Percentiles rank a stretch among this genome's conserved stretches.
phyloP scores from a whole-genome alignment of 106 monocot species.

The Dendrobium catenatum region DNA sequence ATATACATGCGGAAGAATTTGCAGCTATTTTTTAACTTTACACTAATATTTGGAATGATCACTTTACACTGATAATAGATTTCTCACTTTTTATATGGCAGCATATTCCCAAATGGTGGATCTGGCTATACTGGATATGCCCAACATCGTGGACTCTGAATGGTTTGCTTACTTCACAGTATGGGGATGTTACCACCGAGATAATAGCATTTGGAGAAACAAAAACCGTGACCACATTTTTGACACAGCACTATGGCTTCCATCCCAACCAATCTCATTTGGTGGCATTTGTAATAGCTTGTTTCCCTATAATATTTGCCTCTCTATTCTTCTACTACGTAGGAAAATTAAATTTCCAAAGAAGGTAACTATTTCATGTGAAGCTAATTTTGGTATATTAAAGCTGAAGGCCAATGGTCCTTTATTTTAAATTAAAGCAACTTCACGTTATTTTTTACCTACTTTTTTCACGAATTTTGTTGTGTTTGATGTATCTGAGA shows the following conservation, averaged over 20 bases:
- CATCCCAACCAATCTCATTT: not conserved
- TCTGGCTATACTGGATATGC: constrained; percentile 13
- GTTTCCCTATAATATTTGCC: constrained; percentile 4
- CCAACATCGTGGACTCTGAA: constrained; percentile 11
- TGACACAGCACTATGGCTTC: constrained; percentile 5
- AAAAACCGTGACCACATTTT: not conserved
- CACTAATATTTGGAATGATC: too few species aligned
- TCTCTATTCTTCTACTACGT: not conserved
- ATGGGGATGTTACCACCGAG: constrained; percentile 8
- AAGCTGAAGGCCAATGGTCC: too few species aligned
- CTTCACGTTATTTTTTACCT: too few species aligned
- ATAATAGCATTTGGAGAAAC: constrained; percentile 4
- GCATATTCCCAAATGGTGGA: constrained; percentile 17
- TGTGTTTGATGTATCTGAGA: too few species aligned
- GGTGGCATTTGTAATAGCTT: not conserved
- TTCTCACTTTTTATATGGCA: not conserved
- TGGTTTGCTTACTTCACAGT: constrained; percentile 14
- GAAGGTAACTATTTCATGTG: not conserved
- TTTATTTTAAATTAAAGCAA: too few species aligned
- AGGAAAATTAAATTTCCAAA: constrained; percentile 19
- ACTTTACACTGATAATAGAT: too few species aligned
- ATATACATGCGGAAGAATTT: too few species aligned
- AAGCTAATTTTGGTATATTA: not conserved
- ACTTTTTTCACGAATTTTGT: too few species aligned
- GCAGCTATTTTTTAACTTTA: too few species aligned